A percentile compares a stretch with the other conserved stretches of the same genome.
These are phyloP conservation scores for Debaryomyces coudertii DNA, from an alignment of 1,139 yeast genomes.

Conservation along the genomic window DNA sequence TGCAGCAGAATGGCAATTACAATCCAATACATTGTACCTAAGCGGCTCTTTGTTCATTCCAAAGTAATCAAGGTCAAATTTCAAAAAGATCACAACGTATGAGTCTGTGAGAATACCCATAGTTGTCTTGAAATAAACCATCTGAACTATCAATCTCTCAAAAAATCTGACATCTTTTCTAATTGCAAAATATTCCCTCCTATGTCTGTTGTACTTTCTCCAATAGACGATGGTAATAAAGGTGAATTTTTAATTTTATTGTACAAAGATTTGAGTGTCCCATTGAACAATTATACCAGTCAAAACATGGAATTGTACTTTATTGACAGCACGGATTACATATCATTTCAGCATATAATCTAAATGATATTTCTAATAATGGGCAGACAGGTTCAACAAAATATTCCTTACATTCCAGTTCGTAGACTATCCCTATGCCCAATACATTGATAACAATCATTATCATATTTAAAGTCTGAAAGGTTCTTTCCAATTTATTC, in stretches of 20 bases:
- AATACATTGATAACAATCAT: neutral
- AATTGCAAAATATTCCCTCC: neutral
- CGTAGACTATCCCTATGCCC: neutral
- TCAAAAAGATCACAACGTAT: neutral
- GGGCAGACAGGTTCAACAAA: neutral
- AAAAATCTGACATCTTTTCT: neutral
- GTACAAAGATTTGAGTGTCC: neutral
- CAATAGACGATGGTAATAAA: neutral
- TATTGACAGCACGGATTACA: neutral
- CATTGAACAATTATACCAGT: neutral
- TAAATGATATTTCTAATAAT: neutral
- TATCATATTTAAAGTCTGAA: neutral
- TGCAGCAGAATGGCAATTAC: slow-evolving; percentile 2
- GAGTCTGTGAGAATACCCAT: neutral
- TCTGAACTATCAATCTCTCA: neutral
- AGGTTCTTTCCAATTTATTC: neutral
- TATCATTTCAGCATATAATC: neutral
- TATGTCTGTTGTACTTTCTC: neutral
- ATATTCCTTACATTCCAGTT: neutral
- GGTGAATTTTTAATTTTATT: neutral
- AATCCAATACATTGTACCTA: neutral
- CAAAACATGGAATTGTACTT: neutral
- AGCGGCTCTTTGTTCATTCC: neutral
- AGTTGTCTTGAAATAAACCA: neutral
- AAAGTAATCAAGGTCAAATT: neutral